Evolutionary conservation across 2,329 filamentous ascomycete genomes (phyloP), one percentile per base, ranked within the genome.

Genomic region (Myriangium duriaei): DNA sequence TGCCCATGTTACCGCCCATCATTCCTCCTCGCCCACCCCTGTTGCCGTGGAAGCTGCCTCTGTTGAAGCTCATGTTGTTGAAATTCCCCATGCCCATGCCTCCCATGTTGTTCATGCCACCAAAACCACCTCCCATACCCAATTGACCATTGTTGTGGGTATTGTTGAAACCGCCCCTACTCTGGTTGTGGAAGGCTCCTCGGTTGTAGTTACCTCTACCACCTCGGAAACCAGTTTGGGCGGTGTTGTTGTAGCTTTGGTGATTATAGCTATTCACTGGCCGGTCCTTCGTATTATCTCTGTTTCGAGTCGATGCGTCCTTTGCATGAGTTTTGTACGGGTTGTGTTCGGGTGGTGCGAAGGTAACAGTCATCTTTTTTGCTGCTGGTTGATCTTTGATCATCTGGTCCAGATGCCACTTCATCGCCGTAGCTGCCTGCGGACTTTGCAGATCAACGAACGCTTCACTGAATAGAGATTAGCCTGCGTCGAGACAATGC

Each of bases 291-390:
- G 67, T 64, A 30, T 78, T 74, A 53, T 84, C 79, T 26, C 70
- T 78, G 41, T 67, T 68, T 17, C 82, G 74, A 49, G 72, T 71
- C 0, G 83, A 85, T 0, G 81, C 79, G 55, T 94, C 87, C 63
- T 94, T 94, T 12, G 86, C 87, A 4, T 92, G 64, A 0, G 86
- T 95, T 47, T 81, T 79, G 72, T 93, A 96, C 0, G 87, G 86
- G 56, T 96, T 96, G 47, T 72, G 69, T 33, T 74, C 72, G 0
- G 85, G 77, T 46, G 75, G 79, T 37, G 81, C 81, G 64, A 86
- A 95, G 42, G 74, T 74, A 32, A 83, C 75, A 1, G 68, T 72
- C 47, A 81, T 72, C 54, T 72, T 75, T 47, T 87, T 87, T n/a
- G 59, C 55, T 40, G 67, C 64, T 45, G 62, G 54, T 69, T 79